These are phyloP conservation scores for Colletotrichum cereale DNA, from an alignment of 2,329 filamentous ascomycete genomes.

Conservation along the genomic window DNA sequence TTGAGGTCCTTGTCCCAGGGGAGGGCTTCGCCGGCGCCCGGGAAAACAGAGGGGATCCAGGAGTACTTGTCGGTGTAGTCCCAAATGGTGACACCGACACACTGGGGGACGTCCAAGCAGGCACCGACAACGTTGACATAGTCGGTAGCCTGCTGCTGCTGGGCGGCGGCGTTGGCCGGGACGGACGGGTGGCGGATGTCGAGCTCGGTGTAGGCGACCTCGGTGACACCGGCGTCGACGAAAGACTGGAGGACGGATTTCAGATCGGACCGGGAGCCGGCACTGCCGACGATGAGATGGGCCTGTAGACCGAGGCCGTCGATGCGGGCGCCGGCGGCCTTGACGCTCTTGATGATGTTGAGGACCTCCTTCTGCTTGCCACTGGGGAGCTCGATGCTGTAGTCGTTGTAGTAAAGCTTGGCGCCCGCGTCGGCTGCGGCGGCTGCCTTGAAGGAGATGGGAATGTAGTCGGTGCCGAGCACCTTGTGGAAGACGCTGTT, in stretches of 20 bases:
- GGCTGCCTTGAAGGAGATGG: constrained; percentile 58
- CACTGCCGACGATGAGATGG: constrained; percentile 60
- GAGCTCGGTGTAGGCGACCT: constrained; percentile 63
- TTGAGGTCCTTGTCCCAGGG: constrained; percentile 53
- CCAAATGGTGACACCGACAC: constrained; percentile 56
- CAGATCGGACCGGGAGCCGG: constrained; percentile 55
- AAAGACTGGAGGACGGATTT: constrained; percentile 64
- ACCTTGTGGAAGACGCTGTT: constrained; percentile 56
- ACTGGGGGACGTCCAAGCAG: constrained; percentile 48
- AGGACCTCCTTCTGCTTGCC: constrained; percentile 66
- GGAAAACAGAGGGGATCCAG: constrained; percentile 55
- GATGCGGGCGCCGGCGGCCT: constrained; percentile 58
- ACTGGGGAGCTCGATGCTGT: constrained; percentile 61
- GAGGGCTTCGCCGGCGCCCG: constrained; percentile 53
- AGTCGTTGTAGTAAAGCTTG: constrained; percentile 55
- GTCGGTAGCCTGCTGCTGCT: constrained; percentile 58
- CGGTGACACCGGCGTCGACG: constrained; percentile 58
- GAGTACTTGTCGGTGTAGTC: constrained; percentile 54
- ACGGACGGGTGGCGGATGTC: constrained; percentile 61
- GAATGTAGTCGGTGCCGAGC: constrained; percentile 60
- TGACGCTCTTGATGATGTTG: constrained; percentile 51
- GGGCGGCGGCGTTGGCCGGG: constrained; percentile 54
- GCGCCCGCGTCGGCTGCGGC: constrained; percentile 56
- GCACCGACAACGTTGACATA: constrained; percentile 54
- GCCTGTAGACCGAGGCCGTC: constrained; percentile 66